Evolutionary conservation across 2,329 filamentous ascomycete genomes (phyloP), one percentile per base, ranked within the genome.

Genomic region (Calonectria honghensis): DNA sequence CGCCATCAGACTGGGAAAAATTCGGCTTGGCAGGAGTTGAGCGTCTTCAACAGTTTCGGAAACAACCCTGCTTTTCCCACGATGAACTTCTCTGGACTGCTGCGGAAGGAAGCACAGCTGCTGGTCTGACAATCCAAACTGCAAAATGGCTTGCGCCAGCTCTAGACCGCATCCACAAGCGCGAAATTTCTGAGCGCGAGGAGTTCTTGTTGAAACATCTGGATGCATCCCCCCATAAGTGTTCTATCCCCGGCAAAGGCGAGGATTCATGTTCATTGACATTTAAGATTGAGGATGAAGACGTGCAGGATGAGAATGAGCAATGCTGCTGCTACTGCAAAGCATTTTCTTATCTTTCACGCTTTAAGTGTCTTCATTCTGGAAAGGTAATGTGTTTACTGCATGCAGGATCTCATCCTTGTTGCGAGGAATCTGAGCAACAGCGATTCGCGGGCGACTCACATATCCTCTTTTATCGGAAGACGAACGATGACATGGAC

Each of bases 31-130:
- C 93, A 35, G 96, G 97, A 0, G 96, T 98, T 1, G 93, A 96
- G 80, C 91, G 96, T 77, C 88, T 98, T 37, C 95, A 97, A 79
- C 91, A 93, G 65, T 99, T 98, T 84, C 91, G 96, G 71, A 92
- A 96, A 71, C 96, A 98, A 77, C 96, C 97, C 1, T 98, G 97
- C 84, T 99, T 99, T 84, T 98, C 96, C 0, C 97, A 99, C 78
- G 97, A 99, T 80, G 97, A 99, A 84, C 87, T 99, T 29, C 88
- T 99, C 4, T 93, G 97, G 87, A 98, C 96, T 3, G 97, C 97
- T 10, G 95, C 96, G 9, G 93, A 95, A 77, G 94, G 92, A 80
- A 93, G 96, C 78, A 91, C 93, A 3, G 93, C 92, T 39, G 87
- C 86, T 14, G 86, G 88, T 3, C 83, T 93, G 63, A 92, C 90